Percentiles rank a stretch among this genome's conserved stretches.
phyloP scores from a whole-genome alignment of 2,329 filamentous ascomycete species.

The Aspergillus cejpii region DNA sequence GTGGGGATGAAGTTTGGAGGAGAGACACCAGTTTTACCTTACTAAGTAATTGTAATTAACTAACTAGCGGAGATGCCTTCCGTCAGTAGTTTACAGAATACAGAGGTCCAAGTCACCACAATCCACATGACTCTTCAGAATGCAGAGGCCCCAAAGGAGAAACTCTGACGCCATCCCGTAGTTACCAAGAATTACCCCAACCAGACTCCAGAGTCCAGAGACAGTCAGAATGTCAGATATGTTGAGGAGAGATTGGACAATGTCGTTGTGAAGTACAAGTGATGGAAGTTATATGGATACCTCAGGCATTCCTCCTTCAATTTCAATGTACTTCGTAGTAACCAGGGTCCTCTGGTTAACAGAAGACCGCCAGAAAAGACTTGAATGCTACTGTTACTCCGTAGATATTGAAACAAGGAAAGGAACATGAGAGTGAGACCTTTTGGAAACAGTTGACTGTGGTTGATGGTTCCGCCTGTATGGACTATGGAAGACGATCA shows the following conservation, averaged over 20 bases:
- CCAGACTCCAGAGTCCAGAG: too few species aligned
- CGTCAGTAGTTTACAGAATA: too few species aligned
- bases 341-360: too few species aligned
- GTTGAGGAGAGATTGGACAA: conserved; percentile 8
- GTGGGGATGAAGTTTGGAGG: conserved; percentile 54
- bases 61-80: background rate
- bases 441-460: too few species aligned
- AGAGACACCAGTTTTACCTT: background rate
- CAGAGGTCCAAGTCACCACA: background rate
- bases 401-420: background rate
- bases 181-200: conserved; percentile 4
- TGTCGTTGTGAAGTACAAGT: background rate
- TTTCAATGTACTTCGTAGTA: too few species aligned
- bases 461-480: conserved; percentile 14
- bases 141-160: conserved; percentile 19
- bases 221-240: too few species aligned
- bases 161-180: conserved; percentile 22
- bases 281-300: background rate
- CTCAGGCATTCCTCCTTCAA: too few species aligned
- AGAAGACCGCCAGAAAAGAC: too few species aligned
- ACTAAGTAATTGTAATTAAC: background rate
- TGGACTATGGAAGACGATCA: conserved; percentile 21
- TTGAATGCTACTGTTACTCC: too few species aligned
- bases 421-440: too few species aligned
- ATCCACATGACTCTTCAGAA: conserved; percentile 1